Evolutionary conservation across 768 basidiomycete species (phyloP), one percentile per base, ranked within the genome.

Genomic region (Amanita brunnescens): DNA sequence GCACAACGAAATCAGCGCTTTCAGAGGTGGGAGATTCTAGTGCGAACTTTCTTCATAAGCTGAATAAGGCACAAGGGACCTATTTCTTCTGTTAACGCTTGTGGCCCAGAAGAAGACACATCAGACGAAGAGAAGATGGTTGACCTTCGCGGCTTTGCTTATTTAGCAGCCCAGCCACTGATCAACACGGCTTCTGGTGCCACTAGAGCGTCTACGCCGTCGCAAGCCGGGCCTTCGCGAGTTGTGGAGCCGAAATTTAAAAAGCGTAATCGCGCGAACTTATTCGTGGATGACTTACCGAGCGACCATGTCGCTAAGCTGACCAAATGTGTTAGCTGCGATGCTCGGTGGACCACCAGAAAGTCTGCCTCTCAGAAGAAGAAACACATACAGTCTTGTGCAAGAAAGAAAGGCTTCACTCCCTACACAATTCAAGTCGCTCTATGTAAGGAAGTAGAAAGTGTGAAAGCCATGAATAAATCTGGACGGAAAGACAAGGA

Each of bases 281-380:
- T 55, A 34, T 55, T 66, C 46, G 52, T 61, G 0, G 59, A 59
- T 12, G 70, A 73, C 42, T 69, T 82, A 53, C 63, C 77, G 0
- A 73, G 77, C 38, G 50, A 64, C 2, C 70, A 83, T 21, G 61
- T 87, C 4, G 60, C 61, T 1, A 73, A 61, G 21, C 60, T 90
- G 1, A 62, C 67, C 9, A 78, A 69, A 57, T 91, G 88, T 57
- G 70, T 88, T 39, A 72, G 75, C 33, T 91, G 88, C 57, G 77
- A 79, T 20, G 60, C 74, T 12, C 64, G 64, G 1, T 91, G 89
- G 89, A 91, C 85, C 3, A 67, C 78, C 10, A 73, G 76, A 49
- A 92, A 92, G 62, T 76, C 76, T 3, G 67, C 67, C 9, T 55
- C 65, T 14, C 79, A 83, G 59, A 92, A 92, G 63, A 64, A 77